Conservation (phyloP, 352 stramenopile species). For the Lagenidium giganteum region DNA sequence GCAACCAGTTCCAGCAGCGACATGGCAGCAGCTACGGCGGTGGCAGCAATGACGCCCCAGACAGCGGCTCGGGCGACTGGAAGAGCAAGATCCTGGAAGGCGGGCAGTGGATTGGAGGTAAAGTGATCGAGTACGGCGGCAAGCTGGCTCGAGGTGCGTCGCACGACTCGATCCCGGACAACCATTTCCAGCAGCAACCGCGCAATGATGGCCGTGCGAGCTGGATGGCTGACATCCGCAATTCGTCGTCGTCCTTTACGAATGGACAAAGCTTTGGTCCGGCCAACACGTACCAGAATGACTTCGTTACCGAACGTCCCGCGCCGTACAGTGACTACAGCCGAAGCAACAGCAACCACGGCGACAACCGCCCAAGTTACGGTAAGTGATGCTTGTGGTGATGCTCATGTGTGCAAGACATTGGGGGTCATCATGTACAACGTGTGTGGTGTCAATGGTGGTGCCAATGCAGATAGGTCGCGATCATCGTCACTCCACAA, state of each 20-base stretch:
- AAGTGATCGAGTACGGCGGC: constrained; percentile 67
- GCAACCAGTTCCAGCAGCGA: constrained; percentile 28
- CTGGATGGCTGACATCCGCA: constrained; percentile 76
- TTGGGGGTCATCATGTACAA: too few species aligned
- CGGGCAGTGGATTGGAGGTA: constrained; percentile 65
- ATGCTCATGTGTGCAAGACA: too few species aligned
- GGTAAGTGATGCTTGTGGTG: too few species aligned
- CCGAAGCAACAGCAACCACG: constrained; percentile 9
- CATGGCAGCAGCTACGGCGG: constrained; percentile 22
- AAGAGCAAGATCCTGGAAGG: constrained; percentile 66
- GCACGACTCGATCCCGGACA: constrained; percentile 41
- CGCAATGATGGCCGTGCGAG: constrained; percentile 67
- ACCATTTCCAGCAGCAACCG: constrained; percentile 33
- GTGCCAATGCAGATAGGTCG: too few species aligned
- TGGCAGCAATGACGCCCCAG: constrained; percentile 4
- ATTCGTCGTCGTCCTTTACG: constrained; percentile 32
- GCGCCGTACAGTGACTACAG: constrained; percentile 42
- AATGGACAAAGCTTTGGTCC: constrained; percentile 11
- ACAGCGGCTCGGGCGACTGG: constrained; percentile 35
- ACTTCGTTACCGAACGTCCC: constrained; percentile 62
- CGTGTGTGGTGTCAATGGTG: too few species aligned
- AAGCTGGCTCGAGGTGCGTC: constrained; percentile 36
- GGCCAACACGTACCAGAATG: constrained; percentile 54
- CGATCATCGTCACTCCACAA: constrained; percentile 11
- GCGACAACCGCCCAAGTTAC: too few species aligned